Conservation (phyloP, 2,329 filamentous ascomycete species). For the Colletotrichum tropicale region DNA sequence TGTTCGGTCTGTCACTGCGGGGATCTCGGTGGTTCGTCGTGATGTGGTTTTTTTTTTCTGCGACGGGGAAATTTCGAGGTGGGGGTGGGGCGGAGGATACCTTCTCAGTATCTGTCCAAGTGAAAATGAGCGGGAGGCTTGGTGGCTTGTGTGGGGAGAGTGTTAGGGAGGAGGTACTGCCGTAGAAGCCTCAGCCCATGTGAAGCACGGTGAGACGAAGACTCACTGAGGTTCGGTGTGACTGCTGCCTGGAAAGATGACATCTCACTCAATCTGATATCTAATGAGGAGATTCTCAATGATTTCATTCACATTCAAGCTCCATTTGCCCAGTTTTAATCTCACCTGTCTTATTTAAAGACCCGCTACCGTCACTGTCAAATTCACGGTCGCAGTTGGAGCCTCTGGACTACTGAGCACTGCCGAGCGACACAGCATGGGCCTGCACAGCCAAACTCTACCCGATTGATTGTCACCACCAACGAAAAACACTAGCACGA, state of each 20-base stretch:
- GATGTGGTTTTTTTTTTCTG: neutral
- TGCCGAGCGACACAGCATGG: neutral
- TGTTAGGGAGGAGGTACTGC: neutral
- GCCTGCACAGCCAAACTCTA: neutral
- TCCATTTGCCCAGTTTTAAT: rapidly evolving
- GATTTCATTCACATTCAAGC: neutral
- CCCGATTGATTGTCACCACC: neutral
- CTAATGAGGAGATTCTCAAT: rapidly evolving
- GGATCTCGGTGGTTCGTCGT: neutral
- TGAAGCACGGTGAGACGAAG: neutral
- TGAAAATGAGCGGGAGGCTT: too few species aligned
- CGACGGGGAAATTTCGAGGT: conserved; percentile 20
- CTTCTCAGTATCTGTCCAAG: neutral
- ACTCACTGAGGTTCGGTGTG: neutral
- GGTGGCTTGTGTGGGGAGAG: rapidly evolving
- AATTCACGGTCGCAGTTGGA: neutral
- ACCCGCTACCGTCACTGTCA: neutral
- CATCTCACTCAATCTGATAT: neutral
- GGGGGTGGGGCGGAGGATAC: neutral
- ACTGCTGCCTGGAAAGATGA: neutral
- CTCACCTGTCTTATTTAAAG: neutral
- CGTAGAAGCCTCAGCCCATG: neutral
- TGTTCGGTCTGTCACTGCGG: neutral
- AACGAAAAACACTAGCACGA: neutral
- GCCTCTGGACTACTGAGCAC: neutral